Base-by-base conservation (phyloP, 2,329 filamentous ascomycete genomes). In the Colletotrichum lentis region DNA sequence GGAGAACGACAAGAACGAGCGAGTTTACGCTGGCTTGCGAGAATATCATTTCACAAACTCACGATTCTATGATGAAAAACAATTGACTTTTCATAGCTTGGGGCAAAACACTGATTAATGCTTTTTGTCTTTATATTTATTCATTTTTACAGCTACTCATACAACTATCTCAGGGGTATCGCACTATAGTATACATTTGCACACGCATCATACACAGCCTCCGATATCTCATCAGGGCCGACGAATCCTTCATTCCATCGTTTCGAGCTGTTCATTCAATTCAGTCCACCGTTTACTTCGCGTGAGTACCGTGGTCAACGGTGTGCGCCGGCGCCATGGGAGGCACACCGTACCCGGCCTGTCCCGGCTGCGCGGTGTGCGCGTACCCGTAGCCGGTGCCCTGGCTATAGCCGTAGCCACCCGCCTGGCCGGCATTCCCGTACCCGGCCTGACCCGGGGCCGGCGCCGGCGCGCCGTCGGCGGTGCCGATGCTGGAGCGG, bases 361-460 rank as follows among this genome's bases (percentile, higher is more conserved):
- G 41, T 2, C 65, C 65, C 0, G 65, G 55, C 35, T 57, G 16
- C 3, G 62, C 54, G 22, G 62, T 60, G 49, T 68, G 55, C 16
- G 49, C 65, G 20, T 68, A 68, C 1, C 65, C 65, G 50, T 68
- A 68, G 1, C 62, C 65, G 7, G 64, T 56, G 37, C 62, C 47
- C 12, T 61, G 58, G 11, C 58, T 44, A 20, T 68, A 55, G 16
- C 62, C 55, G 18, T 62, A 63, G n/a, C 60, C 24, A 3, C 31
- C 31, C 0, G 31, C 8, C 35, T 67, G 53, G 22, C 20, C 20
- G 52, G 24, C 12, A 41, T 55, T 65, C 20, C 62, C 56, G 31
- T 44, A 24, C 7, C 46, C 37, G 3, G 24, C 18, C 3, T n/a
- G 35, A 8, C 35, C 37, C 5, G 61, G 52, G 27, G 62, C 57